Evolutionary conservation across 495 filamentous ascomycete species (phyloP).

Genomic region (Achaetomiella virescens): DNA sequence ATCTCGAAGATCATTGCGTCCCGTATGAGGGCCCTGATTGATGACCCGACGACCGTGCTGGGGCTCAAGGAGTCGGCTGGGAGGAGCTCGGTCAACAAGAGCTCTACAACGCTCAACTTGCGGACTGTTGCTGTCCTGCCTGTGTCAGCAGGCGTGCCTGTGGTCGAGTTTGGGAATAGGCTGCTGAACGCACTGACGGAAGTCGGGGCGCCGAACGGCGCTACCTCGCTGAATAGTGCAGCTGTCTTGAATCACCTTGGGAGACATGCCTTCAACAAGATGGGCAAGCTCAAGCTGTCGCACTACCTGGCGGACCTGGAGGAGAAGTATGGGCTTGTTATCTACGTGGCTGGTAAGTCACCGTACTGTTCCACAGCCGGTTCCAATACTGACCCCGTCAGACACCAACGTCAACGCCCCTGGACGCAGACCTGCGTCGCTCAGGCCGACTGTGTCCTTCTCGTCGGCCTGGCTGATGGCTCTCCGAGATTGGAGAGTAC

Average conservation of each 20-base stretch:
- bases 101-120: conserved; percentile 83
- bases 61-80: conserved; percentile 40
- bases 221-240: conserved; percentile 87
- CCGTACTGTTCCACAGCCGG: no score
- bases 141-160: conserved; percentile 84
- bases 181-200: conserved; percentile 80
- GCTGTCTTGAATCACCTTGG: conserved; percentile 92
- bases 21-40: conserved; percentile 82
- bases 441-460: conserved; percentile 90
- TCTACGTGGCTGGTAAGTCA: conserved; percentile 81
- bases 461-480: conserved; percentile 86
- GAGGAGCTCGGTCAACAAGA: conserved; percentile 56
- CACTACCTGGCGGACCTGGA: conserved; percentile 96
- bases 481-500: conserved; percentile 87
- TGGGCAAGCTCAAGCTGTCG: conserved; percentile 93
- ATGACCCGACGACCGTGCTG: conserved; percentile 54
- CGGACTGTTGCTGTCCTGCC: conserved; percentile 89
- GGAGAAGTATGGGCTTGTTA: conserved; percentile 90
- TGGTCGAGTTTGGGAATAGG: conserved; percentile 90
- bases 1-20: conserved; percentile 98
- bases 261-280: conserved; percentile 90
- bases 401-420: conserved; percentile 91
- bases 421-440: conserved; percentile 98
- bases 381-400: no score
- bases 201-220: conserved; percentile 80